A percentile compares a stretch with the other conserved stretches of the same genome.
Conservation (phyloP, 768 basidiomycete genomes). For the Naematelia aurantialba region DNA sequence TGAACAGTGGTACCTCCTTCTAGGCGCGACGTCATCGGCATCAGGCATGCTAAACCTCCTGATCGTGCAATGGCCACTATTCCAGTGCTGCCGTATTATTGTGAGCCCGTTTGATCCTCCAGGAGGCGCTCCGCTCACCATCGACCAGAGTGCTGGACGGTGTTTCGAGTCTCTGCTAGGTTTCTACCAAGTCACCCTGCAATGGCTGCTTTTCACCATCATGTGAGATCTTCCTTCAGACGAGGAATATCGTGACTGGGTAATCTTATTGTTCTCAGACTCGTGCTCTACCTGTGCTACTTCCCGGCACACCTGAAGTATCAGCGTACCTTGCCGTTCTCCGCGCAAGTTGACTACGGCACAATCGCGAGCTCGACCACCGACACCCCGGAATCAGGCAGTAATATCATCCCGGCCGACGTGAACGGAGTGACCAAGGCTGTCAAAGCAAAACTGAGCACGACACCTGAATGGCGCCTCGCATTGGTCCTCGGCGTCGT, state of each 20-base stretch:
- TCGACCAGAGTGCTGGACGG: constrained; percentile 59
- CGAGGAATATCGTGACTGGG: not conserved
- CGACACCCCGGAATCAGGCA: not conserved
- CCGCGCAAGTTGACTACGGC: constrained; percentile 15
- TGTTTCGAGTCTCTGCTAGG: constrained; percentile 80
- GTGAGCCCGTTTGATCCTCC: constrained; percentile 55
- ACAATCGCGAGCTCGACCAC: constrained; percentile 5
- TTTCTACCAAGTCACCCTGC: constrained; percentile 71
- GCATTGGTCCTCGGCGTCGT: constrained; percentile 72
- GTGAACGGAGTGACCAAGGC: constrained; percentile 8
- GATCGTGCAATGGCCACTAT: constrained; percentile 74
- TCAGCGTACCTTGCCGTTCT: constrained; percentile 30
- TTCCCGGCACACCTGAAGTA: constrained; percentile 83
- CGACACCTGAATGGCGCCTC: constrained; percentile 70
- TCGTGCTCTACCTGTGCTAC: constrained; percentile 86
- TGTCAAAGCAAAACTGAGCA: constrained; percentile 47
- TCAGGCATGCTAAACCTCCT: constrained; percentile 83
- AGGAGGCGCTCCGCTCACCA: not conserved
- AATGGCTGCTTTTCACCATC: constrained; percentile 78
- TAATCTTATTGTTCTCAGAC: constrained; percentile 53
- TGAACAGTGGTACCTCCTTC: constrained; percentile 67
- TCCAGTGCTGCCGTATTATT: constrained; percentile 73
- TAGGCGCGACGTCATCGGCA: constrained; percentile 79
- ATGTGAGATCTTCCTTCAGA: constrained; percentile 58
- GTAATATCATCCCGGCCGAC: constrained; percentile 6